phyloP scores from a whole-genome alignment of 352 stramenopile species.

The Lagenidium giganteum region DNA sequence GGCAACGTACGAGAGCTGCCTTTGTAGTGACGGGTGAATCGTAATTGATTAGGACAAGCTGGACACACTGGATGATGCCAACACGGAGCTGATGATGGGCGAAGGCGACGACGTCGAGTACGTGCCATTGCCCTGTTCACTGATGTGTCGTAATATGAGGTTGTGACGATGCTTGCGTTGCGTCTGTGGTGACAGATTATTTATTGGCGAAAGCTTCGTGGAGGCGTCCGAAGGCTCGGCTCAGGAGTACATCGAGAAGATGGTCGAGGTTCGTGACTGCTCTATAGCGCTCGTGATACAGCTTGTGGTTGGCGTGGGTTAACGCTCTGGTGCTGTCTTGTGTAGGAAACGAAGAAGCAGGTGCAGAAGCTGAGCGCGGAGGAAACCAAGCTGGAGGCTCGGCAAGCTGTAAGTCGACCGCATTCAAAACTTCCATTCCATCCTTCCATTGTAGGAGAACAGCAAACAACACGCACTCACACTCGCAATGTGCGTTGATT shows the following conservation, averaged over 20 bases:
- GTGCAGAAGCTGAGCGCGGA: slow-evolving; percentile 83
- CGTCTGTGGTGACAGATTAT: slow-evolving; percentile 46
- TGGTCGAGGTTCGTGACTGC: slow-evolving; percentile 59
- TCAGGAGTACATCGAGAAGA: slow-evolving; percentile 91
- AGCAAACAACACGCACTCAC: no score
- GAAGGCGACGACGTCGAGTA: slow-evolving; percentile 81
- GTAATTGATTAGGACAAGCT: slow-evolving; percentile 77
- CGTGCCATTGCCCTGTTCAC: slow-evolving; percentile 3
- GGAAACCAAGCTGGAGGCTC: slow-evolving; percentile 82
- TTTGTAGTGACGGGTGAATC: neutral
- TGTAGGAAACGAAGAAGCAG: slow-evolving; percentile 62
- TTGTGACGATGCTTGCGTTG: neutral
- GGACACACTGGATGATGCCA: slow-evolving; percentile 95
- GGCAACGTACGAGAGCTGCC: no score
- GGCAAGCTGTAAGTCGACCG: slow-evolving; percentile 72
- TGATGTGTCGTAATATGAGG: neutral
- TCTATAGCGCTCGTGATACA: neutral
- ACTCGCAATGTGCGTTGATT: neutral
- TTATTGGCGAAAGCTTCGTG: slow-evolving; percentile 96
- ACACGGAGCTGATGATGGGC: slow-evolving; percentile 97
- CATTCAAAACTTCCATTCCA: neutral
- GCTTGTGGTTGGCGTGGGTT: no score
- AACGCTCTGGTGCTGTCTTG: neutral
- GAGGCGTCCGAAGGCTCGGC: slow-evolving; percentile 92
- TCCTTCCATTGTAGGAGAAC: no score